Conservation (phyloP, 208 protist species). For the Kentomonas sorsogonicus region DNA sequence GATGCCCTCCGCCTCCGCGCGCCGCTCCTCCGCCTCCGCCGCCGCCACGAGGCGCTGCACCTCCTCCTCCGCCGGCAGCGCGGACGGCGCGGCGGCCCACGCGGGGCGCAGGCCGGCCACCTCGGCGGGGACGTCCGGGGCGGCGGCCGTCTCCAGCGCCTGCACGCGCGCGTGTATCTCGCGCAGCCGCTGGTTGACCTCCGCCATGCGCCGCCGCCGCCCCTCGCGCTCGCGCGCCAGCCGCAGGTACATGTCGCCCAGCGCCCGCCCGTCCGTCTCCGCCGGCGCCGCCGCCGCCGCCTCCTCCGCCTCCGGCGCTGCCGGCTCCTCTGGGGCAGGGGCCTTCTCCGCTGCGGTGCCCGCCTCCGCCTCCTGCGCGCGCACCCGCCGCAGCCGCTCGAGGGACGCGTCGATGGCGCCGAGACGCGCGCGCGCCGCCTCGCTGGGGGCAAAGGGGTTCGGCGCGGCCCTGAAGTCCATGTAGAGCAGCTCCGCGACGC, state of each 20-base stretch:
- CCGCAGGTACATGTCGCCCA: constrained; percentile 54
- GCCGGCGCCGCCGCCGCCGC: constrained; percentile 8
- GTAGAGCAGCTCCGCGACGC: constrained; percentile 37
- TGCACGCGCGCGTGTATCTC: constrained; percentile 20
- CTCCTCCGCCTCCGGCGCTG: background rate
- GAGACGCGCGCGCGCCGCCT: constrained; percentile 13
- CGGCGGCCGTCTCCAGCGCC: constrained; percentile 16
- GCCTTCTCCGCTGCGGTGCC: constrained; percentile 13
- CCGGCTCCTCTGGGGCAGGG: background rate
- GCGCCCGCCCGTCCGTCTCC: constrained; percentile 3
- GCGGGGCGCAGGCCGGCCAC: constrained; percentile 15
- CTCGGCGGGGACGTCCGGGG: constrained; percentile 14
- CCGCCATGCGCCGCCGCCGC: background rate
- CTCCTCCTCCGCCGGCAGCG: constrained; percentile 12
- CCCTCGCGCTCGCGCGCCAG: constrained; percentile 8
- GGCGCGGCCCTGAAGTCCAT: constrained; percentile 8
- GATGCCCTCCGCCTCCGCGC: constrained; percentile 9
- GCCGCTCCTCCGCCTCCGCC: constrained; percentile 39
- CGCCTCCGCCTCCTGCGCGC: constrained; percentile 6
- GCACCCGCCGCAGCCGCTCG: background rate
- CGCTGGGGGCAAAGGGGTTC: constrained; percentile 25
- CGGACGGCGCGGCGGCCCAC: constrained; percentile 12
- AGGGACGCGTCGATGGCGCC: constrained; percentile 6
- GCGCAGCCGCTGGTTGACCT: constrained; percentile 41
- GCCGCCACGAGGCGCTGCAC: constrained; percentile 32